phyloP scores from a whole-genome alignment of 352 stramenopile genomes.

The Hyaloperonospora brassicae region DNA sequence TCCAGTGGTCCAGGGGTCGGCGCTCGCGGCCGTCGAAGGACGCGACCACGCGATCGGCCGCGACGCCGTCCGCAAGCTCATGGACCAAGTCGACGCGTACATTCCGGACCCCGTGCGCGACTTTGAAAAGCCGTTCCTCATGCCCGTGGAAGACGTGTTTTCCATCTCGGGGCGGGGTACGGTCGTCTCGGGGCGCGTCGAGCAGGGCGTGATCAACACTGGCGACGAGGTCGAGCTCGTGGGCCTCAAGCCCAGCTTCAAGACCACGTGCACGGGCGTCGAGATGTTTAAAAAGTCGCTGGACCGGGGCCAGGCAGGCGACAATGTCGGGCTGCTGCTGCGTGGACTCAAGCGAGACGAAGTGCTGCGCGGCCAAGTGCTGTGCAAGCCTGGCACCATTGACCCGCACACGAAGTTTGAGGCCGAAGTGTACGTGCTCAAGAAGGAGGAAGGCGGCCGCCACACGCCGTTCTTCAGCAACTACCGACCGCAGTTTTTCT shows the following conservation, averaged over 20 bases:
- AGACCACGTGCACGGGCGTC: slow-evolving; percentile 78
- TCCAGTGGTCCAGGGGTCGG: slow-evolving; percentile 90
- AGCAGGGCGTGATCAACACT: slow-evolving; percentile 80
- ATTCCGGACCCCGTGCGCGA: slow-evolving; percentile 85
- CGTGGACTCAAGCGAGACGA: slow-evolving; percentile 93
- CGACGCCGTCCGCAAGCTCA: slow-evolving; percentile 89
- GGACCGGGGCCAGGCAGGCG: slow-evolving; percentile 89
- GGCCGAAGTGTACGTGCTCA: slow-evolving; percentile 94
- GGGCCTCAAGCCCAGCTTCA: slow-evolving; percentile 31
- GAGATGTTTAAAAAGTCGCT: slow-evolving; percentile 98
- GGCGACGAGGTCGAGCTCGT: slow-evolving; percentile 49
- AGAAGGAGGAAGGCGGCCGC: slow-evolving; percentile 93
- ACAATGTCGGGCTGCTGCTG: slow-evolving; percentile 93
- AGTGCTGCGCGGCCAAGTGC: slow-evolving; percentile 83
- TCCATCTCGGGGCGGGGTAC: slow-evolving; percentile 95
- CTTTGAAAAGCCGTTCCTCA: slow-evolving; percentile 95
- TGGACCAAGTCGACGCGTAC: slow-evolving; percentile 82
- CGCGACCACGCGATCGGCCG: slow-evolving; percentile 77
- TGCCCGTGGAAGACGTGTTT: slow-evolving; percentile 97
- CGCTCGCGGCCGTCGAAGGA: slow-evolving; percentile 89
- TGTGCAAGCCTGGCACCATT: slow-evolving; percentile 86
- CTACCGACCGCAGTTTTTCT: slow-evolving; percentile 97
- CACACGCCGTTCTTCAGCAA: slow-evolving; percentile 97
- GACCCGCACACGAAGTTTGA: slow-evolving; percentile 90
- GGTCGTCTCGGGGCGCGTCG: slow-evolving; percentile 93